These are phyloP conservation scores for Kwoniella botswanensis DNA, from an alignment of 768 basidiomycete genomes.

Conservation along the genomic window DNA sequence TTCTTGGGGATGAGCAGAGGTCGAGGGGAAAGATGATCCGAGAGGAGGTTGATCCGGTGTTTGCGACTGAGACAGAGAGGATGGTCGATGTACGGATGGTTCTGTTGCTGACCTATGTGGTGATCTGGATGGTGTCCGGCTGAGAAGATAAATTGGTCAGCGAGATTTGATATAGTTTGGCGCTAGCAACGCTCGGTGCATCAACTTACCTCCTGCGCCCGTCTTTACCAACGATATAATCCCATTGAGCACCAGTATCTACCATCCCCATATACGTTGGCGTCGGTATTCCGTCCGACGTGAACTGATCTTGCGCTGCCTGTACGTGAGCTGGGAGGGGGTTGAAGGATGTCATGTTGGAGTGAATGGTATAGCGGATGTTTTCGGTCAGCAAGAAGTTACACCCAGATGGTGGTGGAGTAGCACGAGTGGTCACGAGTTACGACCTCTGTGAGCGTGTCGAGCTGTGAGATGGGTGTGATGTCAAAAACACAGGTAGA, in stretches of 20 bases:
- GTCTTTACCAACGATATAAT: constrained; percentile 46
- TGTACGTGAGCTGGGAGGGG: constrained; percentile 46
- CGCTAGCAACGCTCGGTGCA: constrained; percentile 9
- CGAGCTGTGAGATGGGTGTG: no score
- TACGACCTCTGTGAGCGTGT: no score
- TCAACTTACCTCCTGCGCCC: constrained; percentile 48
- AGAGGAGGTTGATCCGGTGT: constrained; percentile 11
- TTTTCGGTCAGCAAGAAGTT: no score
- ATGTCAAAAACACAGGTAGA: no score
- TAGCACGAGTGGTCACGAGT: no score
- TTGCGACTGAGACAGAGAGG: constrained; percentile 19
- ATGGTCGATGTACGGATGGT: constrained; percentile 27
- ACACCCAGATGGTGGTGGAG: no score
- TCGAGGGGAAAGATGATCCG: constrained; percentile 16
- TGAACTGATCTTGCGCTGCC: constrained; percentile 43
- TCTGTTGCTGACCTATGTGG: constrained; percentile 35
- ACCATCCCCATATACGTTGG: constrained; percentile 53
- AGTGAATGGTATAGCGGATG: background rate
- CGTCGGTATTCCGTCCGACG: constrained; percentile 31
- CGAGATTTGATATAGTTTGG: background rate
- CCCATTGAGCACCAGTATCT: constrained; percentile 55
- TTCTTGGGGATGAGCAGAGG: constrained; percentile 37
- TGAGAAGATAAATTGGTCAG: background rate
- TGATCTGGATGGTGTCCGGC: constrained; percentile 43
- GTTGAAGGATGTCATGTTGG: constrained; percentile 46